Evolutionary conservation across 1,139 yeast species (phyloP), one percentile per base, ranked within the genome.

Genomic region (Candida glucosophila): DNA sequence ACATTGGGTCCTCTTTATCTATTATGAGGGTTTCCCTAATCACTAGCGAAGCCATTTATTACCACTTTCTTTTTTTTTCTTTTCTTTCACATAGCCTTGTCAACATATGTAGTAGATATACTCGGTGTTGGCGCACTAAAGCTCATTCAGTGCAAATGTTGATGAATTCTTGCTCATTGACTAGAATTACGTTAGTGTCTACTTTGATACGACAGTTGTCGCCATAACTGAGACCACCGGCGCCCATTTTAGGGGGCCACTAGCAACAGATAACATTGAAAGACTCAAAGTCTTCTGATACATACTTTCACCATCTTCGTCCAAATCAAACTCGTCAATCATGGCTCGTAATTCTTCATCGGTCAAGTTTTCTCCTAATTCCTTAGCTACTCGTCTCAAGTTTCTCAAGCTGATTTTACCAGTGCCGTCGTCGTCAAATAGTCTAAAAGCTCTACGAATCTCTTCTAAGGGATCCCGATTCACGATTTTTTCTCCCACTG

Each of bases 241-340:
- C n/a, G n/a, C n/a, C n/a, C n/a, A n/a, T n/a, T n/a, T n/a, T n/a
- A n/a, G n/a, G n/a, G n/a, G n/a, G n/a, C n/a, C n/a, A n/a, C n/a
- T n/a, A n/a, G n/a, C n/a, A n/a, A n/a, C n/a, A n/a, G n/a, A n/a
- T n/a, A n/a, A n/a, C n/a, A n/a, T n/a, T n/a, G n/a, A n/a, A n/a
- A n/a, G n/a, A n/a, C n/a, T n/a, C n/a, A n/a, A n/a, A 19, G 12
- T 12, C 12, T 18, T 6, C 8, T 5, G 6, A 45, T 53, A 61
- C 70, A 28, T 56, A 63, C 69, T 86, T 40, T 82, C 95, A 25
- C 97, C 98, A 50, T 92, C 98, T 35, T 83, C 95, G 50, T 92
- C 97, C 32, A 90, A 58, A 54, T 92, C 99, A 47, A 92, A 92
- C 53, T 90, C 98, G 36, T 88, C 96, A 38, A 92, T 90, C 98